Conservation (phyloP, 208 protist species). For the Wallacemonas sp. region DNA sequence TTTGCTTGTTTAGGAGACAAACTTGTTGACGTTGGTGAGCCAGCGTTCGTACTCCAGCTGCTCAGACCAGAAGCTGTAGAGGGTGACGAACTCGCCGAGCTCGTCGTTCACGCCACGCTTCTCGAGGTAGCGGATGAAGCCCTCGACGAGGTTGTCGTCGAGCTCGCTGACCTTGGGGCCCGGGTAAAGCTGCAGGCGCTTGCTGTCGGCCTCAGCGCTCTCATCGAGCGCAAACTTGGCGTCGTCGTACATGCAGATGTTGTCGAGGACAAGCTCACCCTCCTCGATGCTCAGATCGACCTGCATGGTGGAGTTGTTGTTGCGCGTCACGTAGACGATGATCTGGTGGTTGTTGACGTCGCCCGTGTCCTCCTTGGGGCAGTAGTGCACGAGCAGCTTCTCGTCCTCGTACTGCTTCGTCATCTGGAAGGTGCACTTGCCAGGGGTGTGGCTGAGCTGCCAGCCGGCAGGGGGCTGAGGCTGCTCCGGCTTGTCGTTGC, state of each 20-base stretch:
- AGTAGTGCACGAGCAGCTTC: constrained; percentile 74
- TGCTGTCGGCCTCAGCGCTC: constrained; percentile 48
- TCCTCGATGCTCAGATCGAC: constrained; percentile 75
- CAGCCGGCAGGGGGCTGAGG: constrained; percentile 75
- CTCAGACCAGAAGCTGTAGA: constrained; percentile 88
- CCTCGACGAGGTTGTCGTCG: constrained; percentile 74
- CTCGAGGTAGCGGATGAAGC: constrained; percentile 81
- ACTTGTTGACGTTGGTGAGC: constrained; percentile 77
- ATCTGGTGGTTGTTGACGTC: constrained; percentile 59
- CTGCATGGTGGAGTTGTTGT: constrained; percentile 62
- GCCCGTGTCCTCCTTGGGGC: constrained; percentile 44
- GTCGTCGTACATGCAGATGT: constrained; percentile 68
- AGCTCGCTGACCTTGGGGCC: constrained; percentile 80
- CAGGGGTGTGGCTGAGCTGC: constrained; percentile 64
- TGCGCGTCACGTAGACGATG: constrained; percentile 57
- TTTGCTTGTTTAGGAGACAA: constrained; percentile 80
- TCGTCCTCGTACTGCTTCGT: constrained; percentile 76
- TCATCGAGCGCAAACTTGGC: constrained; percentile 58
- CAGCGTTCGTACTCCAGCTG: constrained; percentile 92
- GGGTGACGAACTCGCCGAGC: constrained; percentile 74
- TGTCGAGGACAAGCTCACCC: constrained; percentile 84
- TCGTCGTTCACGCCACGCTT: constrained; percentile 82
- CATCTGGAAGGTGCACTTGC: constrained; percentile 70
- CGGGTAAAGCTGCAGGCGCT: constrained; percentile 65
- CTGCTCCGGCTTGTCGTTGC: constrained; percentile 69